phyloP scores from a whole-genome alignment of 2,329 filamentous ascomycete genomes.

The Diplodia corticola region DNA sequence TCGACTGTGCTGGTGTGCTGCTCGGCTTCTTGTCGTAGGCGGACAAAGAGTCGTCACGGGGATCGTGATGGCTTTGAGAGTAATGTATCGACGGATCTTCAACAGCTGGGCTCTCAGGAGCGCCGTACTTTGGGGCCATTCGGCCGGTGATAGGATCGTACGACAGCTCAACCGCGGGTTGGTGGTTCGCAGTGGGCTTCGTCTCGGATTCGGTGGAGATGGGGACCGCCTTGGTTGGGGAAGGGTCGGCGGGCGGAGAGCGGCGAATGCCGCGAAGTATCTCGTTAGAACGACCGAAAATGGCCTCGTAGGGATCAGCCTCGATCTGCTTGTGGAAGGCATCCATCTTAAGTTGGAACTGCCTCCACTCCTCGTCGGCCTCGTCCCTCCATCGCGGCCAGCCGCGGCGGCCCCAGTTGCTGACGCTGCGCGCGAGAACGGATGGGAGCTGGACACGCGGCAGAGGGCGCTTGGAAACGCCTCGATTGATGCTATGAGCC shows the following conservation, averaged over 20 bases:
- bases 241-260: slow-evolving; percentile 35
- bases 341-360: slow-evolving; percentile 14
- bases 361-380: slow-evolving; percentile 13
- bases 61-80: slow-evolving; percentile 11
- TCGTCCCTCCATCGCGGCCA: slow-evolving; percentile 20
- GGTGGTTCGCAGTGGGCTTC: neutral
- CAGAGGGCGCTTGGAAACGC: slow-evolving; percentile 6
- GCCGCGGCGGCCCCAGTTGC: slow-evolving; percentile 16
- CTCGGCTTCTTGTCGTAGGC: slow-evolving; percentile 14
- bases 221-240: slow-evolving; percentile 7
- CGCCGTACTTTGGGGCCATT: slow-evolving; percentile 32
- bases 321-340: slow-evolving; percentile 30
- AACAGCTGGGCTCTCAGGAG: neutral
- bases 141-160: slow-evolving; percentile 43
- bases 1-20: neutral
- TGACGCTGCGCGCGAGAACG: neutral
- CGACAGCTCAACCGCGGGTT: slow-evolving; percentile 15
- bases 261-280: slow-evolving; percentile 34
- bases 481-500: slow-evolving; percentile 14
- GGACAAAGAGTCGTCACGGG: slow-evolving; percentile 12
- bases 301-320: slow-evolving; percentile 45
- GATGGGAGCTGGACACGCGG: neutral
- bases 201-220: slow-evolving; percentile 26
- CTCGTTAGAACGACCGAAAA: slow-evolving; percentile 45
- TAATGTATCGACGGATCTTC: slow-evolving; percentile 23